These are phyloP conservation scores for Pythium grandisporangium DNA, from an alignment of 352 stramenopile genomes.

Conservation along the genomic window DNA sequence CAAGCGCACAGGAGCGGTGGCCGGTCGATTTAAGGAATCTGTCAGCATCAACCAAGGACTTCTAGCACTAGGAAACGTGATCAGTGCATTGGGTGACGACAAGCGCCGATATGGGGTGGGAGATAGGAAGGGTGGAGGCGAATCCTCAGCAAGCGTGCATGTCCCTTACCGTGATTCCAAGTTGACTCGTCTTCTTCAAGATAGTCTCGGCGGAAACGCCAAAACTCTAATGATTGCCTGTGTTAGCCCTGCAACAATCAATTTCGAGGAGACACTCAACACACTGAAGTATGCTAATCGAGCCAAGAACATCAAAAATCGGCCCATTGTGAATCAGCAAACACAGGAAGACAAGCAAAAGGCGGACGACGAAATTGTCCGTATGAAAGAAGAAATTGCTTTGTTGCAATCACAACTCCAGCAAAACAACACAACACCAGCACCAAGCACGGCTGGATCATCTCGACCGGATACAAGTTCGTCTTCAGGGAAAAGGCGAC, in stretches of 20 bases:
- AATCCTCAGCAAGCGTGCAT: constrained; percentile 25
- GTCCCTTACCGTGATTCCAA: constrained; percentile 91
- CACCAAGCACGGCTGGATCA: constrained; percentile 9
- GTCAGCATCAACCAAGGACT: constrained; percentile 96
- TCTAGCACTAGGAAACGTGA: constrained; percentile 93
- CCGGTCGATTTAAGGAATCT: constrained; percentile 87
- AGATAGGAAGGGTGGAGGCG: constrained; percentile 1
- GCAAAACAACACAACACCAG: constrained; percentile 10
- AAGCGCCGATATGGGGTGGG: constrained; percentile 32
- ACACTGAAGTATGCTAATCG: constrained; percentile 98
- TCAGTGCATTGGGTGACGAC: constrained; percentile 90
- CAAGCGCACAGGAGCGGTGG: constrained; percentile 87
- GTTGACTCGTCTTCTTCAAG: constrained; percentile 82
- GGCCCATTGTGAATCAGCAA: constrained; percentile 94
- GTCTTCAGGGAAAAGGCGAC: constrained; percentile 4
- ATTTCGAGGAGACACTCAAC: constrained; percentile 95
- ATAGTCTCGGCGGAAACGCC: constrained; percentile 83
- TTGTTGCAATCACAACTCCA: constrained; percentile 60
- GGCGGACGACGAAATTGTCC: constrained; percentile 43
- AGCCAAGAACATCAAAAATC: constrained; percentile 99
- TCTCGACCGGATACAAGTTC: constrained; percentile 7
- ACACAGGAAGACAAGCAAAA: constrained; percentile 40
- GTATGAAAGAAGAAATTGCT: constrained; percentile 75
- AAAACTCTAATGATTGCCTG: constrained; percentile 90
- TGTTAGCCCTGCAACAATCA: constrained; percentile 65